phyloP scores from a whole-genome alignment of 352 stramenopile species.

The Globisporangium polare region DNA sequence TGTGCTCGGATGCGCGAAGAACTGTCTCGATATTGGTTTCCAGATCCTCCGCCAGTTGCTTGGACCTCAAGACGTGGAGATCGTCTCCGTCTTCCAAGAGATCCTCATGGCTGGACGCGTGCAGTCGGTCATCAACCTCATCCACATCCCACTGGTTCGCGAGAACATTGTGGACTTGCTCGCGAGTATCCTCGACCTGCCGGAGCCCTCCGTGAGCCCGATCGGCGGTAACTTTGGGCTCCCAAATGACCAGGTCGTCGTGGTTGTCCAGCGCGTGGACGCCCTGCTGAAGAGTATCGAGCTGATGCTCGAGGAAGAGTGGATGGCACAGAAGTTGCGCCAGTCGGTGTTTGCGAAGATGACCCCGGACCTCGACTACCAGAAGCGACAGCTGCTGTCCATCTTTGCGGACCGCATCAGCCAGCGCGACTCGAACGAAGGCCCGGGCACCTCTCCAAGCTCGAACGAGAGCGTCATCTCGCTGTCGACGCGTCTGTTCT shows the following conservation, averaged over 20 bases:
- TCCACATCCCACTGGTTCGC: slow-evolving; percentile 66
- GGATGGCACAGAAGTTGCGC: slow-evolving; percentile 82
- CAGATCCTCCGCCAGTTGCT: slow-evolving; percentile 81
- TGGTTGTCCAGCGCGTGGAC: slow-evolving; percentile 75
- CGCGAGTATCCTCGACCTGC: slow-evolving; percentile 78
- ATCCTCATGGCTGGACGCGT: slow-evolving; percentile 52
- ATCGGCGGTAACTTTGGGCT: slow-evolving; percentile 47
- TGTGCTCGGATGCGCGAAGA: slow-evolving; percentile 66
- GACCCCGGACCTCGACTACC: slow-evolving; percentile 71
- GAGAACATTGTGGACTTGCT: slow-evolving; percentile 85
- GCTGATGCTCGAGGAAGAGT: slow-evolving; percentile 84
- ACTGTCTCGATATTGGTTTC: slow-evolving; percentile 77
- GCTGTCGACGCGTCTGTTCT: slow-evolving; percentile 75
- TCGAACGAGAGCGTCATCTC: slow-evolving; percentile 81
- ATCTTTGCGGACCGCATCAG: slow-evolving; percentile 76
- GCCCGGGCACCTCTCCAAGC: slow-evolving; percentile 44
- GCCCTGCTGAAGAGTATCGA: slow-evolving; percentile 79
- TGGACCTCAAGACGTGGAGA: slow-evolving; percentile 55
- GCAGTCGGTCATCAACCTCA: slow-evolving; percentile 60
- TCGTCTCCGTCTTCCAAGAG: slow-evolving; percentile 66
- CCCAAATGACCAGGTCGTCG: slow-evolving; percentile 69
- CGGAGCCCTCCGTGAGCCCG: slow-evolving; percentile 64
- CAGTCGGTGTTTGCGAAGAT: slow-evolving; percentile 74
- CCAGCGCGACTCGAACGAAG: slow-evolving; percentile 43
- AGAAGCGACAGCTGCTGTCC: slow-evolving; percentile 70